Conservation (phyloP, 306 rosid species). For the Cyclanthera cordifolia region DNA sequence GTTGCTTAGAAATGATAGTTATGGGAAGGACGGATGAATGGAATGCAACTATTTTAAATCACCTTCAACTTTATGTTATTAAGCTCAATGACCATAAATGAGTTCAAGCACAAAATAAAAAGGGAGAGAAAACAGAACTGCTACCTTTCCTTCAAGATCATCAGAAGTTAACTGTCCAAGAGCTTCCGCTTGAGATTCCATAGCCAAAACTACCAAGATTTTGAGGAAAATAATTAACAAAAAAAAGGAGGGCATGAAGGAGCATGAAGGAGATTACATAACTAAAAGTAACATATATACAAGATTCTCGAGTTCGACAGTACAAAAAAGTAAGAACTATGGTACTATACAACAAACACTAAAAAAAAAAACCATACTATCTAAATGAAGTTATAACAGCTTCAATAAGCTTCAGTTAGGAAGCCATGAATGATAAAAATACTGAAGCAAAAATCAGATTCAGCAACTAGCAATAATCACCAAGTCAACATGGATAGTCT, state of each 20-base stretch:
- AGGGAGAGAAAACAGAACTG: background rate
- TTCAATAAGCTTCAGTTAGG: background rate
- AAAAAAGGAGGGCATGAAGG: slow-evolving; percentile 11
- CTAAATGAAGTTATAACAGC: background rate
- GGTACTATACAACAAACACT: no score
- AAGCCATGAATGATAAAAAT: background rate
- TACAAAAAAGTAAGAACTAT: background rate
- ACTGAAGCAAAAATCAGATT: background rate
- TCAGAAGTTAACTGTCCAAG: slow-evolving; percentile 80
- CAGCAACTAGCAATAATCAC: background rate
- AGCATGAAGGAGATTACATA: background rate
- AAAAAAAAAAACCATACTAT: background rate
- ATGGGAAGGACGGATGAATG: no score
- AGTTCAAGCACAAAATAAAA: background rate
- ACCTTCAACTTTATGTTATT: background rate
- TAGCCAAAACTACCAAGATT: slow-evolving; percentile 54
- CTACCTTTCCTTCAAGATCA: slow-evolving; percentile 91
- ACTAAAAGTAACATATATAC: background rate
- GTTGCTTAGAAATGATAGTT: no score
- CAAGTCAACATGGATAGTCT: no score
- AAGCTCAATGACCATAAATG: background rate
- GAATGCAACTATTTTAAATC: no score
- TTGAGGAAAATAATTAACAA: slow-evolving; percentile 11
- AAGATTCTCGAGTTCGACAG: background rate
- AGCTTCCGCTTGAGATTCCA: slow-evolving; percentile 99